phyloP scores from a whole-genome alignment of 345 rosid genomes.

The Aurinia saxatilis region DNA sequence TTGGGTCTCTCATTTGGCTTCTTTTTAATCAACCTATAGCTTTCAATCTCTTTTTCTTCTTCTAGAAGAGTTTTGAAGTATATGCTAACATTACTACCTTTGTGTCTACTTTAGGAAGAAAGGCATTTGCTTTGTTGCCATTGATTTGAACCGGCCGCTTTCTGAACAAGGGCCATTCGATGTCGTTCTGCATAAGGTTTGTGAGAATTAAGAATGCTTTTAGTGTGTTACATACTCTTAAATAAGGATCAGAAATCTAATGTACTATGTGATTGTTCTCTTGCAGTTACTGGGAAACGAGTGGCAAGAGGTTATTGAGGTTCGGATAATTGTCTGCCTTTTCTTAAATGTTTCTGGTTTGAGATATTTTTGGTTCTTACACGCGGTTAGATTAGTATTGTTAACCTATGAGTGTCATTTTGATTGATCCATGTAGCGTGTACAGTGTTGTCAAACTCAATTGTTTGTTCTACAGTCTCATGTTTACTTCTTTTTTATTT shows the following conservation, averaged over 20 bases:
- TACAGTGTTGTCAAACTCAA: neutral
- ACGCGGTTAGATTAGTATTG: neutral
- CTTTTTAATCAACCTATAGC: slow-evolving; percentile 9
- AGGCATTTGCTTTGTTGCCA: slow-evolving; percentile 70
- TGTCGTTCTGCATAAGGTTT: slow-evolving; percentile 73
- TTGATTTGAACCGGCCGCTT: slow-evolving; percentile 56
- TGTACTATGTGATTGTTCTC: slow-evolving; percentile 19
- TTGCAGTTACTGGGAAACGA: slow-evolving; percentile 72
- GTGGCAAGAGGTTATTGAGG: slow-evolving; percentile 77
- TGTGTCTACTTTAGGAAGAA: slow-evolving; percentile 53
- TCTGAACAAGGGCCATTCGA: slow-evolving; percentile 96
- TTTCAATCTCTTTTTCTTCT: slow-evolving; percentile 5
- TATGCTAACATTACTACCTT: neutral
- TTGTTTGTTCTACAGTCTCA: slow-evolving; percentile 4
- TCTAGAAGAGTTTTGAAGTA: neutral
- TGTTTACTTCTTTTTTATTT: slow-evolving; percentile 20
- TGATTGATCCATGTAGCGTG: neutral
- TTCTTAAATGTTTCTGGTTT: neutral
- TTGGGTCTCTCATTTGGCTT: neutral
- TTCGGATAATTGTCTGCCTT: slow-evolving; percentile 27
- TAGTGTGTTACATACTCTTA: neutral
- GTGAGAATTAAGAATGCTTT: slow-evolving; percentile 12
- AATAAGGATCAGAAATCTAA: slow-evolving; percentile 17
- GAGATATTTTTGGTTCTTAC: neutral
- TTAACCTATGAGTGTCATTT: neutral